Evolutionary conservation across 129 eudicot species (phyloP).

Genomic region (Oenanthe sinensis): DNA sequence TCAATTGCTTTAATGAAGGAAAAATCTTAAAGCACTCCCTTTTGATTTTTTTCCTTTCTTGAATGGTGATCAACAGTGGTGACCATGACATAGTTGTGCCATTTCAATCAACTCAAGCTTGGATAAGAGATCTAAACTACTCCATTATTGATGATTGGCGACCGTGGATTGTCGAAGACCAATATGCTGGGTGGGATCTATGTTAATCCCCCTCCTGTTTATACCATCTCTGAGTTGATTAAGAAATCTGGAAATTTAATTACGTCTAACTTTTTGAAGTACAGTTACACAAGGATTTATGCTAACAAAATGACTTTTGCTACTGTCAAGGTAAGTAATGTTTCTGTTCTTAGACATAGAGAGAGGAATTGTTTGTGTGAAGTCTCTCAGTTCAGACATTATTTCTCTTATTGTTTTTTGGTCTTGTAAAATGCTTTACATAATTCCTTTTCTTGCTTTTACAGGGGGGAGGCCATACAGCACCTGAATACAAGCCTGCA

Average conservation of each 20-base stretch:
- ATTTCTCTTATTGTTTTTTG: no score
- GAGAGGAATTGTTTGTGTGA: no score
- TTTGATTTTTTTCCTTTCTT: background rate
- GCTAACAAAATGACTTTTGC: slow-evolving; percentile 51
- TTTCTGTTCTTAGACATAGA: background rate
- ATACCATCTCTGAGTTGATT: background rate
- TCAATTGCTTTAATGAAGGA: background rate
- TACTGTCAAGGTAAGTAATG: slow-evolving; percentile 48
- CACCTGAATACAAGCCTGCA: background rate
- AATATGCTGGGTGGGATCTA: slow-evolving; percentile 52
- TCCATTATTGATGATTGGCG: slow-evolving; percentile 57
- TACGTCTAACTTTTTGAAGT: background rate
- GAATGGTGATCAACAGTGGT: slow-evolving; percentile 24
- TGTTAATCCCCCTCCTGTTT: background rate
- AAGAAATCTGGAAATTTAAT: background rate
- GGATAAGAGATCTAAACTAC: slow-evolving; percentile 46
- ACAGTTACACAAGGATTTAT: slow-evolving; percentile 41
- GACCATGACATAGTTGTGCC: slow-evolving; percentile 56
- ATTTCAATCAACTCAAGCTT: slow-evolving; percentile 45
- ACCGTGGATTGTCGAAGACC: slow-evolving; percentile 43
- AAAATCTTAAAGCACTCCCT: background rate
- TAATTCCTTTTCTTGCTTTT: background rate
- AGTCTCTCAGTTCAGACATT: no score
- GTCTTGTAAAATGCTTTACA: background rate
- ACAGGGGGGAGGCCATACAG: slow-evolving; percentile 9